A percentile compares a stretch with the other conserved stretches of the same genome.
phyloP scores from a whole-genome alignment of 2,329 filamentous ascomycete genomes.

The Aspergillus calidoustus region DNA sequence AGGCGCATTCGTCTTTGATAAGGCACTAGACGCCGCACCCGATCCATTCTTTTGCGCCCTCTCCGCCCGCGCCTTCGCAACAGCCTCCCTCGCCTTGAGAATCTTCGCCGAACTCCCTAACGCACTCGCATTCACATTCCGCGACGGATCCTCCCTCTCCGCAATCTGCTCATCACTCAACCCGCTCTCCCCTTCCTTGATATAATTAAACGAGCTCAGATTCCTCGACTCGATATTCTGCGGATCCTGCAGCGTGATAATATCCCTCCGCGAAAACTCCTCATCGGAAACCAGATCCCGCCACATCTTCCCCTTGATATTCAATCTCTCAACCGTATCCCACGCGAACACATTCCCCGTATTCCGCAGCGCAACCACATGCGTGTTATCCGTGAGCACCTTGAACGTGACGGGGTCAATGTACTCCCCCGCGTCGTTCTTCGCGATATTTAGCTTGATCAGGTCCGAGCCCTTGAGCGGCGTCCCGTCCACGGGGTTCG shows the following conservation, averaged over 20 bases:
- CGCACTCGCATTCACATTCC: conserved; percentile 77
- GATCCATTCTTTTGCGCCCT: conserved; percentile 63
- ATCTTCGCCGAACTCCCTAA: conserved; percentile 83
- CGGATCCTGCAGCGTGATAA: conserved; percentile 95
- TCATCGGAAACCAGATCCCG: conserved; percentile 84
- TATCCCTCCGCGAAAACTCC: conserved; percentile 85
- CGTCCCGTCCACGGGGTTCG: conserved; percentile 85
- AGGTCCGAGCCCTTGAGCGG: conserved; percentile 80
- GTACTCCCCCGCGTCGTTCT: conserved; percentile 88
- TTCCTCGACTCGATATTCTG: conserved; percentile 85
- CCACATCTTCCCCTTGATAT: conserved; percentile 98
- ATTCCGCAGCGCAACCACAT: conserved; percentile 83
- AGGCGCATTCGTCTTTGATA: conserved; percentile 30
- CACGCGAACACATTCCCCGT: conserved; percentile 96
- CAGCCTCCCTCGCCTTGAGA: conserved; percentile 85
- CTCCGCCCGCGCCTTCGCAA: conserved; percentile 84
- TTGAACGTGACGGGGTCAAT: conserved; percentile 98
- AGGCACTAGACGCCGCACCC: conserved; percentile 48
- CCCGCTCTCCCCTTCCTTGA: conserved; percentile 77
- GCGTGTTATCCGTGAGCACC: conserved; percentile 96
- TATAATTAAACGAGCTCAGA: conserved; percentile 83
- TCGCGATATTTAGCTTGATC: conserved; percentile 87
- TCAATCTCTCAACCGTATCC: conserved; percentile 93
- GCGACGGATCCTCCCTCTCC: conserved; percentile 61
- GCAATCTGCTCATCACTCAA: conserved; percentile 72